Evolutionary conservation across 2,329 filamentous ascomycete genomes (phyloP), one percentile per base, ranked within the genome.

Genomic region (Cercospora sojina): DNA sequence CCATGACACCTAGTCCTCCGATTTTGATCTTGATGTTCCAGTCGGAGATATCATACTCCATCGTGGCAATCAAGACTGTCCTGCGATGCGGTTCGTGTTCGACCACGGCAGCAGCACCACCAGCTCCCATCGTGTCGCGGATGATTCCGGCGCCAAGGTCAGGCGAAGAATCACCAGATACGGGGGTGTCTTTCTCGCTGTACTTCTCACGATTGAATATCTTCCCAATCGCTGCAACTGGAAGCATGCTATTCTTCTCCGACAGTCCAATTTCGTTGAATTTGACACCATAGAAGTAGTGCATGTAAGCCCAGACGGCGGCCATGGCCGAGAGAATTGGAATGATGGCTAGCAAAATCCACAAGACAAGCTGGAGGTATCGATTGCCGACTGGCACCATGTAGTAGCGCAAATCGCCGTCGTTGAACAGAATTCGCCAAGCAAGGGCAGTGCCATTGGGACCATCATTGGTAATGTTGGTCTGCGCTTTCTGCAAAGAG

Each of bases 21-120:
- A 90, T 90, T 78, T 90, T 90, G 78, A 90, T 87, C 77, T 89
- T 90, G 78, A 90, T 88, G 3, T 78, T 82, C 86, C 88, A 90
- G 74, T 90, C 88, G 64, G 88, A 86, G 67, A 90, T 90, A 68
- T 90, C 87, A 77, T 90, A 90, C 76, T 90, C 88, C 86, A 90
- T 89, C 6, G 88, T 90, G 12, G 87, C 88, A 62, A 90, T 88
- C 23, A 90, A 81, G 2, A 89, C 85, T 32, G 84, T 89, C n/a
- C 85, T 80, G 27, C 76, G 71, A 64, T 75, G 75, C 23, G 61
- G 57, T 8, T 72, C 69, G 12, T 63, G 57, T 8, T 72, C 69
- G 12, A 74, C 58, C n/a, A 69, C 64, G 23, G 73, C 72, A 25
- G 72, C 73, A 20, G 71, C 72, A 18, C 67, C 72, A 20, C 72